These are phyloP conservation scores for Suhomyces vadensis DNA, from an alignment of 805 yeast species.

Conservation along the genomic window DNA sequence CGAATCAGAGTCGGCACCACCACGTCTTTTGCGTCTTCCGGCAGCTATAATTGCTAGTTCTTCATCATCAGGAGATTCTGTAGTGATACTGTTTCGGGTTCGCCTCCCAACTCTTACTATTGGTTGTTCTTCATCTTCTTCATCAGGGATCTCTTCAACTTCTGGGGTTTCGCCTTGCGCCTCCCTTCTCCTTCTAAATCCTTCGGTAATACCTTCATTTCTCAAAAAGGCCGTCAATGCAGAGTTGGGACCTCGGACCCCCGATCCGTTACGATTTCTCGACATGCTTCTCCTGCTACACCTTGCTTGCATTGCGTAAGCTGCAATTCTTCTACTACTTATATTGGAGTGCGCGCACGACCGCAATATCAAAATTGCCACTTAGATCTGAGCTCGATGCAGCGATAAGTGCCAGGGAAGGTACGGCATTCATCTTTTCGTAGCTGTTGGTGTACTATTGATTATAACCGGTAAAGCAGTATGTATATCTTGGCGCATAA, in stretches of 20 bases:
- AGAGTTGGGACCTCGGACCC: constrained; percentile 68
- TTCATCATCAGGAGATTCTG: constrained; percentile 19
- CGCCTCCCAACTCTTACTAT: constrained; percentile 2
- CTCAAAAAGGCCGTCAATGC: constrained; percentile 87
- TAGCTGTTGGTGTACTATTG: too few species aligned
- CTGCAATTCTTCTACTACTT: too few species aligned
- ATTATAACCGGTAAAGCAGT: too few species aligned
- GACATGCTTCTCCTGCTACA: not conserved
- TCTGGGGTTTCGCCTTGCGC: constrained; percentile 14
- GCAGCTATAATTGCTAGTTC: constrained; percentile 36
- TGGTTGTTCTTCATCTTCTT: constrained; percentile 11
- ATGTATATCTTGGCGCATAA: too few species aligned
- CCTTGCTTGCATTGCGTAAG: not conserved
- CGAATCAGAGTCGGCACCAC: constrained; percentile 38
- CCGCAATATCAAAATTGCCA: constrained; percentile 1
- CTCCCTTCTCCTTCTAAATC: constrained; percentile 51
- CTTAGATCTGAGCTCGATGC: too few species aligned
- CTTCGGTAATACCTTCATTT: constrained; percentile 87
- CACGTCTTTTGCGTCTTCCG: constrained; percentile 43
- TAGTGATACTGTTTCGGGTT: not conserved
- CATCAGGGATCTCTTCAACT: constrained; percentile 23
- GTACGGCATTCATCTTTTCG: not conserved
- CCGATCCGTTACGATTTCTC: constrained; percentile 12
- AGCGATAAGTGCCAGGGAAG: too few species aligned
- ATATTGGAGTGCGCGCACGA: constrained; percentile 1